Evolutionary conservation across 441 rosid genomes (phyloP).

Genomic region (Eutrema salsugineum): DNA sequence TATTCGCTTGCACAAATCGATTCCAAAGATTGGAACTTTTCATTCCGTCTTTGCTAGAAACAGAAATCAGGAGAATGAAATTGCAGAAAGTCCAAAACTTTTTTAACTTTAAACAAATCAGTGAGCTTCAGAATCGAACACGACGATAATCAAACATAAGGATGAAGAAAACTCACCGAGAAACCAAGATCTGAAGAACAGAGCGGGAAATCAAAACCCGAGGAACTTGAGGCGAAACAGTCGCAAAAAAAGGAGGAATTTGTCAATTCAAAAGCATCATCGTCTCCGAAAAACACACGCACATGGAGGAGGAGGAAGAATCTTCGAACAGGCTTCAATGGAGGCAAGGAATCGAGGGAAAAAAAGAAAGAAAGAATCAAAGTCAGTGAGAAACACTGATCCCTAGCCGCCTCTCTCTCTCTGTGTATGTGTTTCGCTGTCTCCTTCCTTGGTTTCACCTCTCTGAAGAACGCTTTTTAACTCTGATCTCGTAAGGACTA

Average conservation of each 20-base stretch:
- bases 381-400: slow-evolving; percentile 29
- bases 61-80: not conserved
- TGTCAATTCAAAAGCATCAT: not conserved
- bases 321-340: not conserved
- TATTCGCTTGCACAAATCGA: not conserved
- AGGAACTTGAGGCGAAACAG: not conserved
- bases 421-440: not conserved
- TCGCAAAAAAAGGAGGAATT: not conserved
- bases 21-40: not conserved
- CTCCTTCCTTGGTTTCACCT: slow-evolving; percentile 23
- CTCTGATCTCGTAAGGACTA: slow-evolving; percentile 21
- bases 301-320: slow-evolving; percentile 6
- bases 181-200: slow-evolving; percentile 16
- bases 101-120: not conserved
- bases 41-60: not conserved
- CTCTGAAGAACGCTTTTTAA: slow-evolving; percentile 32
- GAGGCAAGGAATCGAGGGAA: slow-evolving; percentile 29
- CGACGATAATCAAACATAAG: not conserved
- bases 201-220: not conserved
- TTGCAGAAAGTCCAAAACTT: not conserved
- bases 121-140: not conserved
- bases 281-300: not conserved
- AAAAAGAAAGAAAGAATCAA: slow-evolving; percentile 21
- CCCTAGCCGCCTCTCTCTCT: slow-evolving; percentile 3
- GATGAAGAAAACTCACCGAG: slow-evolving; percentile 19